phyloP scores from a whole-genome alignment of 257 asterid genomes.

The Solanum corneliomulleri region DNA sequence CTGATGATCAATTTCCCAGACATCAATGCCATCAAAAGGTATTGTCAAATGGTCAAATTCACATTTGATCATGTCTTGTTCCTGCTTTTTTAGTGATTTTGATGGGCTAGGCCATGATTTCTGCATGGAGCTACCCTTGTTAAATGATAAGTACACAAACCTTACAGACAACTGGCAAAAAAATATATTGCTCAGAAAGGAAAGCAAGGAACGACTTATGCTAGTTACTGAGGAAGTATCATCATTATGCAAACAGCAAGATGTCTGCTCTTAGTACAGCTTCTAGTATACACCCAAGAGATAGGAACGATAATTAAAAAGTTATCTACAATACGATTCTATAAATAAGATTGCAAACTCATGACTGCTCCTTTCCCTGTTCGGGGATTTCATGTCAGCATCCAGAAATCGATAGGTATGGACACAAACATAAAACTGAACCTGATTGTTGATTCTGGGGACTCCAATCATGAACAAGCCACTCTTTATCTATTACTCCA shows the following conservation, averaged over 20 bases:
- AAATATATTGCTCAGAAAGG: neutral
- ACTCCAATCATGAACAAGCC: neutral
- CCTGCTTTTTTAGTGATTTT: conserved; percentile 10
- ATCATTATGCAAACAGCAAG: neutral
- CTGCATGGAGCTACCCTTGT: conserved; percentile 10
- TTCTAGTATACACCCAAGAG: neutral
- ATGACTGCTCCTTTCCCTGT: neutral
- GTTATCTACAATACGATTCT: neutral
- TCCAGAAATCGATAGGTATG: neutral
- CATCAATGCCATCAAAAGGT: conserved; percentile 41
- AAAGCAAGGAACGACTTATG: neutral
- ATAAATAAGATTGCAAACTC: neutral
- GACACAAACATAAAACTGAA: neutral
- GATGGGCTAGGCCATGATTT: conserved; percentile 8
- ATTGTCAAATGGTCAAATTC: conserved; percentile 33
- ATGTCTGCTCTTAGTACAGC: neutral
- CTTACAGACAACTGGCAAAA: neutral
- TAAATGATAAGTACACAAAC: neutral
- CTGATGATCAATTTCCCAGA: conserved; percentile 42
- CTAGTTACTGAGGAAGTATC: neutral
- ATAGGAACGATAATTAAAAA: neutral
- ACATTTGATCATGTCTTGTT: conserved; percentile 10
- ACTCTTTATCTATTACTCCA: neutral
- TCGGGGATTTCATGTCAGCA: neutral
- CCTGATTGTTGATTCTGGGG: neutral